These are phyloP conservation scores for Dentipellis fragilis DNA, from an alignment of 768 basidiomycete species.

Conservation along the genomic window DNA sequence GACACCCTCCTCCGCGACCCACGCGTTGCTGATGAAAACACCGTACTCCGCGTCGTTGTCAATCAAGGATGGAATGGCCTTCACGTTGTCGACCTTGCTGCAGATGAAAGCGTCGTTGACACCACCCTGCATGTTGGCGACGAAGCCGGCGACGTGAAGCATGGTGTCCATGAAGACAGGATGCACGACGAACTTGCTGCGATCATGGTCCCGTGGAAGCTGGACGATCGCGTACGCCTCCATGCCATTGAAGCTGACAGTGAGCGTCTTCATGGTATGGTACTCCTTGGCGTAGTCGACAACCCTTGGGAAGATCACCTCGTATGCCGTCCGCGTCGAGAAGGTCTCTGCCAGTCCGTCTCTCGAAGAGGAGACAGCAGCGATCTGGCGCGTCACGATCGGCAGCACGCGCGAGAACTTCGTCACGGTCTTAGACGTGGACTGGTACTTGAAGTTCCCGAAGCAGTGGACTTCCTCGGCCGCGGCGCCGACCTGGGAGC, in stretches of 20 bases:
- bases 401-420: constrained; percentile 31
- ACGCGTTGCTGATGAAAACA: constrained; percentile 40
- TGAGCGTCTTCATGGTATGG: constrained; percentile 46
- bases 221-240: constrained; percentile 42
- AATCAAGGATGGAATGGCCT: constrained; percentile 33
- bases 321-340: constrained; percentile 46
- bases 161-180: constrained; percentile 59
- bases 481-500: constrained; percentile 24
- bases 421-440: constrained; percentile 19
- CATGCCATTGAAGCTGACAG: constrained; percentile 35
- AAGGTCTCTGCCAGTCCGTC: constrained; percentile 33
- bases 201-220: constrained; percentile 26
- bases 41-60: constrained; percentile 33
- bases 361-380: constrained; percentile 17
- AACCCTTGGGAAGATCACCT: constrained; percentile 58
- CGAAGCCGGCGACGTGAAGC: constrained; percentile 61
- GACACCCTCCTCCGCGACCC: constrained; percentile 33
- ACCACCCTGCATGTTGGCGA: constrained; percentile 47
- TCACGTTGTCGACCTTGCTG: constrained; percentile 38
- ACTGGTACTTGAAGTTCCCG: constrained; percentile 35
- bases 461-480: constrained; percentile 25
- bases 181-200: constrained; percentile 31
- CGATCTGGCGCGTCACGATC: constrained; percentile 24
- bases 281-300: constrained; percentile 53
- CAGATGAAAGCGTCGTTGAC: constrained; percentile 55